Base-by-base conservation (phyloP, 305 asterid species). In the Withania somnifera region DNA sequence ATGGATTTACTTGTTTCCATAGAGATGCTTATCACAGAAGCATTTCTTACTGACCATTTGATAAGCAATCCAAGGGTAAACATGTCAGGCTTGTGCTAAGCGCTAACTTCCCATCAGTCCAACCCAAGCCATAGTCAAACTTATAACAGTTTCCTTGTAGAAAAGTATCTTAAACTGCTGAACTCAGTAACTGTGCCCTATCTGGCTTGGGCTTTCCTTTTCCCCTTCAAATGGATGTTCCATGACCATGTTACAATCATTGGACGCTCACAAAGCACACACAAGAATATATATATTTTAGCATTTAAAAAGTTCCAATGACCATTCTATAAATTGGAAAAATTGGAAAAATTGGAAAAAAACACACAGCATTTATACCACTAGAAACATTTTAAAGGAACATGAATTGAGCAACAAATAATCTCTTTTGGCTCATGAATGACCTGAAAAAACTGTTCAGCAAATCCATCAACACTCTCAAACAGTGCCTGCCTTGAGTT, bases 401-500 rank as follows among this genome's bases (percentile, higher is more conserved):
- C 34, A 3, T 54, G 53, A 77, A 32, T 45, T 82, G 14, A 60
- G 78, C 38, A 42, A 11, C 58, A 71, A 71, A 24, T 13, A 71
- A 71, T 71, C 40, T 71, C 7, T 13, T 82, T 81, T 66, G 14
- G 15, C 63, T 73, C 73, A 71, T 56, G 82, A 75, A 82, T 79
- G 84, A 91, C 99, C 94, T 93, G 91, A 86, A 92, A 92, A 80
- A 93, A 81, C 76, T 88, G 88, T 69, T 95, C 98, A 22, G 97
- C 90, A 86, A 91, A 89, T 83, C 90, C 90, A 86, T 90, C 78
- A 84, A 89, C 89, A 89, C 91, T 88, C 84, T 82, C 88, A 69
- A 91, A 85, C 86, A 93, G 63, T 50, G 81, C 84, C 85, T 89
- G 87, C 85, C 90, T 84, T 10, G 87, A 64, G 52, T 78, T 19